Evolutionary conservation across 1,139 yeast species (phyloP).

Genomic region (Hemisphaericaspora xylanilytica): DNA sequence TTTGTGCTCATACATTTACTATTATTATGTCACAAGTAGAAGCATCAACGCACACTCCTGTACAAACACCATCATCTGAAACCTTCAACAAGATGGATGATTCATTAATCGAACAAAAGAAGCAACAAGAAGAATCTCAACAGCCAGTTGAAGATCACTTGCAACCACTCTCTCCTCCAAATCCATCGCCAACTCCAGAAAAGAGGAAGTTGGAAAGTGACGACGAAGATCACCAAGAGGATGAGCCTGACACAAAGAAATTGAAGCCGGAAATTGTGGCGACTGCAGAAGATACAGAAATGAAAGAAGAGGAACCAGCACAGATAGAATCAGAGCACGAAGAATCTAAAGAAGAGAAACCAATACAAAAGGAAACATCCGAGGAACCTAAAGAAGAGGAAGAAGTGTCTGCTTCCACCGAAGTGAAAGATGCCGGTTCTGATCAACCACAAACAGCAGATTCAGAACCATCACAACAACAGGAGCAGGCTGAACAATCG

Average conservation of each 20-base stretch:
- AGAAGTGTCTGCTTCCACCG: too few species aligned
- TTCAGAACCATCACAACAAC: not conserved
- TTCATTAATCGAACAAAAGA: slow-evolving; percentile 3
- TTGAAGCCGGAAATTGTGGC: slow-evolving; percentile 18
- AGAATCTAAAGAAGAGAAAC: not conserved
- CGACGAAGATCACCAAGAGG: slow-evolving; percentile 14
- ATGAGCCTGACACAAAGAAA: slow-evolving; percentile 21
- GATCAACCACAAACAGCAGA: slow-evolving; percentile 2
- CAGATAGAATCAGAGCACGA: slow-evolving; percentile 5
- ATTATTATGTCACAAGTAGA: slow-evolving; percentile 19
- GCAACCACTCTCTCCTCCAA: slow-evolving; percentile 47
- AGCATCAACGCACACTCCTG: slow-evolving; percentile 32
- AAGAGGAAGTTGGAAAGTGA: slow-evolving; percentile 30
- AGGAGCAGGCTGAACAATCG: not conserved
- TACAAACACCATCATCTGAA: slow-evolving; percentile 42
- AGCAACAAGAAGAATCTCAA: slow-evolving; percentile 3
- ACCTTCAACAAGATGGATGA: slow-evolving; percentile 16
- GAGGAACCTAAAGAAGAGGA: not conserved
- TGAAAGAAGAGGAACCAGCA: slow-evolving; percentile 6
- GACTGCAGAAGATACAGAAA: not conserved
- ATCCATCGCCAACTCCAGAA: slow-evolving; percentile 46
- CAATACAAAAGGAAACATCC: not conserved
- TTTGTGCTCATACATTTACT: too few species aligned
- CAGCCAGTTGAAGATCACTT: slow-evolving; percentile 19
- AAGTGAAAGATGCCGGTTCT: too few species aligned